Base-by-base conservation (phyloP, 305 asterid genomes). In the Lippia alba region DNA sequence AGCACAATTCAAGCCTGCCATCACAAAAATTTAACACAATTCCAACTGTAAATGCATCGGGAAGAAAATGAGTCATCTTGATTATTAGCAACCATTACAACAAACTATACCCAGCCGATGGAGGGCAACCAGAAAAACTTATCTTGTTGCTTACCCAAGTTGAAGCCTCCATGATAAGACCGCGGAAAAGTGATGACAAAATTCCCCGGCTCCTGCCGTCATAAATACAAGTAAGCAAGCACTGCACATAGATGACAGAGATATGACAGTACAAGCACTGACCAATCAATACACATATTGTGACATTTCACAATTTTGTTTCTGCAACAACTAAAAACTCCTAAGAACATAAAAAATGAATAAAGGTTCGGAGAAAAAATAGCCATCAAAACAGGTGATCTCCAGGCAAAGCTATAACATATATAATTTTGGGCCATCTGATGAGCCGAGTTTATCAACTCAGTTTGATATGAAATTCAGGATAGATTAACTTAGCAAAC, bases 81-180 rank as follows among this genome's bases (percentile, higher is more conserved):
- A 59, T 39, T 51, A 30, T 58, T 54, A 64, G 33, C 56, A 36
- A 68, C 33, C 18, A 54, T 46, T 46, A 56, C 51, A 69, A 44
- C 16, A 46, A 56, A 65, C 57, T 61, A 49, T n/a, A 51, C 48
- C 61, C 54, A 69, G 67, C 54, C 71, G 30, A 10, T 50, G 41
- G 49, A 60, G 54, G 32, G 16, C 36, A 66, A 66, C 46, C 66
- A 61, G 53, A 50, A 81, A 53, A 40, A 57, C 24, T 20, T 58
- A 53, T 73, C 36, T 75, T 36, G 41, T 46, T 64, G 72, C 89
- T 84, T 77, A 94, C 99, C 99, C 36, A 90, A 81, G 91, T 94
- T 94, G 88, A 94, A 94, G 77, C 99, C 99, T 78, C 96, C 97
- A 67, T 94, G 99, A 82, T 94, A 94, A 57, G 99, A 94, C 74